Base-by-base conservation (phyloP, 1,284 basidiomycete species). In the Schizopora paradoxa region DNA sequence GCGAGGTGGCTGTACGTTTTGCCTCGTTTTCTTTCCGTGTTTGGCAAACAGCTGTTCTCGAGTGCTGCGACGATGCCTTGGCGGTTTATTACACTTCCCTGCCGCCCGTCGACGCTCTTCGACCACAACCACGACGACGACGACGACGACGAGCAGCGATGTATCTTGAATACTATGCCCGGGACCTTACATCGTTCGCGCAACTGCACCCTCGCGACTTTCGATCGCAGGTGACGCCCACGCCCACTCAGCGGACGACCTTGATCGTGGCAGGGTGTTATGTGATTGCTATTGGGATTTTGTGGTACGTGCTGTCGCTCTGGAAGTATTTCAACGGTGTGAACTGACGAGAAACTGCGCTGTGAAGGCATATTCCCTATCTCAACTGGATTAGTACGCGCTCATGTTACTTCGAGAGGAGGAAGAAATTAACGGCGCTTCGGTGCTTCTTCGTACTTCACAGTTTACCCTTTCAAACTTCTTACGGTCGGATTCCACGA, bases 401-500 rank as follows among this genome's bases (percentile, higher is more conserved):
- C 35, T 31, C 18, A 35, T 41, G 4, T 45, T 22, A 22, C 14
- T 21, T 41, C 33, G 25, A 29, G 22, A 47, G 27, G 18, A 18
- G 29, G 41, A 7, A 16, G 16, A 41, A 38, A 26, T 34, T 53
- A 31, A 33, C n/a, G n/a, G n/a, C n/a, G n/a, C n/a, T n/a, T n/a
- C n/a, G n/a, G n/a, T n/a, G n/a, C n/a, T n/a, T n/a, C 28, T 31
- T 37, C n/a, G 7, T 23, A n/a, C 32, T 21, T 23, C 43, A 33
- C 53, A 89, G 86, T 94, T 56, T 95, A 93, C 64, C 91, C 91
- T 1, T 95, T 94, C 79, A 93, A 93, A 59, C 60, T 84, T 39
- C 72, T 92, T 56, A 91, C 87, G 1, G 91, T 94, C 38, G 89
- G 91, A 39, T 90, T 93, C 65, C 91, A 94, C 66, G 91, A 94